These are phyloP conservation scores for Senna siamea DNA, from an alignment of 306 rosid species.

Conservation along the genomic window DNA sequence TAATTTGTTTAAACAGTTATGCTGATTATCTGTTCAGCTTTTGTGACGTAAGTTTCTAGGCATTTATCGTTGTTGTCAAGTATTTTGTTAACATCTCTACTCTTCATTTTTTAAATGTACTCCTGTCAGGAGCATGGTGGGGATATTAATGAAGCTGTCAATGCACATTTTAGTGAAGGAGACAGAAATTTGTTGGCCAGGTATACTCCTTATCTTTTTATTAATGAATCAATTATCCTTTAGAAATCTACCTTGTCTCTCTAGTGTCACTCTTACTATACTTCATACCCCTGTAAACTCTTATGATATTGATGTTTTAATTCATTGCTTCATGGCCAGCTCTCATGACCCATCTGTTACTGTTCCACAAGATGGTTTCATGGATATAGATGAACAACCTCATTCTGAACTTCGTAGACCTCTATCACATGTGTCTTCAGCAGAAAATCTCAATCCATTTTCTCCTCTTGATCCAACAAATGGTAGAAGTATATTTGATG, in stretches of 20 bases:
- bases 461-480: constrained; percentile 57
- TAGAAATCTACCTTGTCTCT: constrained; percentile 6
- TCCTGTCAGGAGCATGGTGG: constrained; percentile 75
- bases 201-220: constrained; percentile 42
- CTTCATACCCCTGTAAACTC: neutral
- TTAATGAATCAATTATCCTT: constrained; percentile 22
- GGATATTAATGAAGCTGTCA: constrained; percentile 80
- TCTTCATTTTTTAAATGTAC: constrained; percentile 32
- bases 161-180: constrained; percentile 83
- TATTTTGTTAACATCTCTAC: constrained; percentile 7
- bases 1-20: neutral
- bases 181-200: constrained; percentile 59
- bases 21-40: neutral
- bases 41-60: neutral
- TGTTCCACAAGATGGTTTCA: constrained; percentile 67
- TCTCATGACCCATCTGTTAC: constrained; percentile 46
- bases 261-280: neutral
- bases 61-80: constrained; percentile 1
- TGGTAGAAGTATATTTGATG: constrained; percentile 50
- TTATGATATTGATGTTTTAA: constrained; percentile 26
- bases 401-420: constrained; percentile 49
- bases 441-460: constrained; percentile 53
- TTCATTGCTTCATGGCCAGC: constrained; percentile 47
- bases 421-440: constrained; percentile 53
- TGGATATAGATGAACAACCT: constrained; percentile 75